Base-by-base conservation (phyloP, 2,329 filamentous ascomycete species). In the Penicillium italicum region DNA sequence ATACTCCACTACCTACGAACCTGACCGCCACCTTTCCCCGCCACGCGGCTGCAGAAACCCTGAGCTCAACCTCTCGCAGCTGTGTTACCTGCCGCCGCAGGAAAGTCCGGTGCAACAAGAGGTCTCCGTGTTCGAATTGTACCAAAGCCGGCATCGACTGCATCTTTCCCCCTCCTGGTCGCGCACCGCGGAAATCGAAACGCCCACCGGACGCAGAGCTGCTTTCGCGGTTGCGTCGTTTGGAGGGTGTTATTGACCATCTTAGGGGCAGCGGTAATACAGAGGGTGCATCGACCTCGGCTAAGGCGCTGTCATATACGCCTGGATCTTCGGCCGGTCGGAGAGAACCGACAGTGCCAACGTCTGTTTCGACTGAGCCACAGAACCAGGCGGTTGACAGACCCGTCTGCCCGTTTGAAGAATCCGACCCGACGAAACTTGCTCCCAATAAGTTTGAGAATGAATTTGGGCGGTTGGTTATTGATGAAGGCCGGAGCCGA, bases 231-330 rank as follows among this genome's bases (percentile, higher is more conserved):
- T 61, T 87, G 66, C 75, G 80, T 53, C 78, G 80, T 51, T 70
- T 87, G 38, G 84, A 87, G 66, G 82, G 81, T 30, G 82, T 86
- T 3, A 84, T 87, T 31, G 80, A 84, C 63, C 81, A 76, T 45
- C 68, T 87, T 56, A 83, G 82, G 50, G 79, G 76, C 16, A 73
- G 78, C 26, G 70, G 73, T 16, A 64, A 30, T 18, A 6, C 40
- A 18, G 37, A 48, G 24, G 45, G 18, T 18, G 33, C 38, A 10
- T 53, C 43, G 61, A 72, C 53, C 53, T 58, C 59, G 5, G 58
- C 53, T 40, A 51, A 59, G 22, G 50, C 56, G 14, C 22, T 40
- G 3, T 37, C 54, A 26, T 47, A 61, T 38, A 37, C 56, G 44
- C 24, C 53, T 22, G 44, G 45, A 33, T 41, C 60, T 24, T 56